Evolutionary conservation across 2,329 filamentous ascomycete genomes (phyloP).

Genomic region (Calonectria henricotiae): DNA sequence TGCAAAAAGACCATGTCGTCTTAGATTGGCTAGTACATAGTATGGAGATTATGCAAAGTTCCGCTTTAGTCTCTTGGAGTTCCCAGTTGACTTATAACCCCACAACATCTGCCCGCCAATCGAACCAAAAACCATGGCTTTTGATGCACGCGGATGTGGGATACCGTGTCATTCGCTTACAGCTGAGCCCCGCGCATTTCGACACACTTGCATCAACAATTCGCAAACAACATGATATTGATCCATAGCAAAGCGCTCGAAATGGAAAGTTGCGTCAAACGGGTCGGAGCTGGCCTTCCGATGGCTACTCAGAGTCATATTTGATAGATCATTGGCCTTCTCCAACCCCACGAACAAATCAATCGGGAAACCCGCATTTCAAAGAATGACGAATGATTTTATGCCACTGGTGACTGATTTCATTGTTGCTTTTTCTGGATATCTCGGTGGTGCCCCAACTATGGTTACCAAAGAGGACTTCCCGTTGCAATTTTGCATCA

Average conservation of each 20-base stretch:
- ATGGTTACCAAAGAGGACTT: too few relatives aligned
- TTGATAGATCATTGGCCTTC: not conserved
- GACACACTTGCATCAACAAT: not conserved
- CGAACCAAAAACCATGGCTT: not conserved
- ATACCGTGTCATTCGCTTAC: constrained; percentile 2
- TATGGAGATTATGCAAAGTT: not conserved
- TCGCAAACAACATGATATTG: too few relatives aligned
- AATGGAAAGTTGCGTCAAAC: not conserved
- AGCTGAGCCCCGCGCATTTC: not conserved
- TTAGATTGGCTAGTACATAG: not conserved
- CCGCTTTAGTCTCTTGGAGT: not conserved
- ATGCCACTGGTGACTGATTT: too few relatives aligned
- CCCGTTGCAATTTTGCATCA: not conserved
- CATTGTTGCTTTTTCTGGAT: not conserved
- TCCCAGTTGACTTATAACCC: not conserved
- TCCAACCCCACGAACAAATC: too few relatives aligned
- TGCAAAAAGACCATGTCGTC: too few relatives aligned
- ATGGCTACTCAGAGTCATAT: not conserved
- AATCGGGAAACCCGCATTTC: not conserved
- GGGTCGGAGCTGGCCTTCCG: not conserved
- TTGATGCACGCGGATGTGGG: not conserved
- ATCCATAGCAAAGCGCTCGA: not conserved
- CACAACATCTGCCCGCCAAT: not conserved
- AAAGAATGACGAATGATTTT: not conserved
- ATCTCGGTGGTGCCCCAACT: not conserved